Base-by-base conservation (phyloP, 257 asterid genomes). In the Solanum chmielewskii region DNA sequence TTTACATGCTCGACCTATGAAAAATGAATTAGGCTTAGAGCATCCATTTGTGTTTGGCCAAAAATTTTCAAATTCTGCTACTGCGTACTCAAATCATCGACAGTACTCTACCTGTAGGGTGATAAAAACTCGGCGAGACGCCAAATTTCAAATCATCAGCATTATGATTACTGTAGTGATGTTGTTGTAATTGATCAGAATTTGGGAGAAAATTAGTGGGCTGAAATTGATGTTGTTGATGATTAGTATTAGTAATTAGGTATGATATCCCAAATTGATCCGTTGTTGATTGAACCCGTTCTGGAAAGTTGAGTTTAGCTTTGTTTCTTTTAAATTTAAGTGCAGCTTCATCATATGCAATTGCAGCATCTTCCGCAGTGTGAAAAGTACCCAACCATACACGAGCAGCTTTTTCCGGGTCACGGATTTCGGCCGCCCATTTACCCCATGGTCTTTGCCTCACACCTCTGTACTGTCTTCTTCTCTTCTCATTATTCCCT, bases 261-360 rank as follows among this genome's bases (percentile, higher is more conserved):
- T 86, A 86, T 12, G 31, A 20, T 11, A 18, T 74, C 56, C 88
- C 88, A 35, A 86, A 86, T 60, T 74, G 29, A 73, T 73, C 74
- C 21, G 84, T 86, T 74, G 52, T 69, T 15, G 45, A 35, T 86
- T 74, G 42, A 52, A 86, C 88, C 18, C 88, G 59, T 74, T 86
- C 88, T 0, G 88, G 88, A 29, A 86, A 86, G 39, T 86, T 86
- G 15, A 86, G 88, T 44, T 86, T 86, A 21, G 88, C 88, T 59
- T 86, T 86, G 13, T n/a, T 86, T 39, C 88, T 84, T 86, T 74
- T 86, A 41, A 86, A 86, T 11, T 56, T 73, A 47, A 86, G 59
- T 10, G 88, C 88, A 70, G 88, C 88, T 86, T 86, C 84, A 86
- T 86, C 88, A 41, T 86, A 86, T 6, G 88, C 88, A 70, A 86